Conservation (phyloP, 1,139 yeast species). For the Candida mesenterica region DNA sequence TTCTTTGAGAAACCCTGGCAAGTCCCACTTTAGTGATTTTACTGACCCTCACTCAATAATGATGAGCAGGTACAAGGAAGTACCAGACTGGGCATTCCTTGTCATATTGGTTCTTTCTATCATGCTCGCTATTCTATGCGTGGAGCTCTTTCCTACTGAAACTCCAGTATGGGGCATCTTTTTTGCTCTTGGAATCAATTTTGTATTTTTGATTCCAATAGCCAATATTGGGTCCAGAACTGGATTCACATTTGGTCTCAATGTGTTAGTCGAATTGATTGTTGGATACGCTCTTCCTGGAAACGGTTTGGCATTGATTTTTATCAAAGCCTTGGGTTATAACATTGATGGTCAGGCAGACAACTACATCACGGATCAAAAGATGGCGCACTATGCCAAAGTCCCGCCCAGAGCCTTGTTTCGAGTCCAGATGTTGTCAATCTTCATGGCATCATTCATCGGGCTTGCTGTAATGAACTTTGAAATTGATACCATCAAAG, state of each 20-base stretch:
- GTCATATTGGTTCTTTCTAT: constrained; percentile 14
- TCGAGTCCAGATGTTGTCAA: constrained; percentile 32
- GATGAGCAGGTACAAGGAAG: constrained; percentile 19
- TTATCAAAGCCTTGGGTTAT: constrained; percentile 22
- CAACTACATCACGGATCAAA: constrained; percentile 36
- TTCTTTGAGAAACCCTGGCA: constrained; percentile 9
- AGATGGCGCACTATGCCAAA: constrained; percentile 34
- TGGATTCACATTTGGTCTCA: constrained; percentile 19
- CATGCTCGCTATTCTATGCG: constrained; percentile 17
- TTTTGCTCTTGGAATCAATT: constrained; percentile 22
- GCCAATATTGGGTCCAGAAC: constrained; percentile 17
- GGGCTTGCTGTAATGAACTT: constrained; percentile 37
- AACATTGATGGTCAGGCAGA: constrained; percentile 35
- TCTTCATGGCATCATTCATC: constrained; percentile 22
- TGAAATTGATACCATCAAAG: constrained; percentile 45
- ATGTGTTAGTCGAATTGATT: constrained; percentile 21
- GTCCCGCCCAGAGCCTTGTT: constrained; percentile 36
- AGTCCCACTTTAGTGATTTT: constrained; percentile 15
- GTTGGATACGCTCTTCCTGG: constrained; percentile 23
- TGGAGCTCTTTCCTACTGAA: constrained; percentile 18
- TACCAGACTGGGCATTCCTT: constrained; percentile 18
- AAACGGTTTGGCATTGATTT: constrained; percentile 21
- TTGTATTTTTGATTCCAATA: constrained; percentile 21
- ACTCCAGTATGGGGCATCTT: constrained; percentile 24
- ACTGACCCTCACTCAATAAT: constrained; percentile 16